Conservation (phyloP, 495 filamentous ascomycete genomes). For the Tuber umbilicatum region DNA sequence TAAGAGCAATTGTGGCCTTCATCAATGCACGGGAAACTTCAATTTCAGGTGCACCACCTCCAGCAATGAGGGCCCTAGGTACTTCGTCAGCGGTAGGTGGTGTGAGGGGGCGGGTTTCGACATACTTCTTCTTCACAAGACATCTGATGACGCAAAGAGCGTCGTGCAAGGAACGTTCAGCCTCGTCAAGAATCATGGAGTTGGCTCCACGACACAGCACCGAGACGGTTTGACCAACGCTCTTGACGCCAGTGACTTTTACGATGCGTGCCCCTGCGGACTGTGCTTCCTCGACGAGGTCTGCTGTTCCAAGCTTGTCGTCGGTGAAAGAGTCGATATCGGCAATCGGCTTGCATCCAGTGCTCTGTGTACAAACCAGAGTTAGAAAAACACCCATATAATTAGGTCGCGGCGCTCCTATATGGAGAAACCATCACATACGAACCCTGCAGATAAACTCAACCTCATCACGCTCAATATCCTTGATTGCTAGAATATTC, state of each 20-base stretch:
- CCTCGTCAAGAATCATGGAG: slow-evolving; percentile 88
- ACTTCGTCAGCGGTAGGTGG: background rate
- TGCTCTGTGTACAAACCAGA: slow-evolving; percentile 48
- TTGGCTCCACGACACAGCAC: slow-evolving; percentile 94
- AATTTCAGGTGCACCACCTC: slow-evolving; percentile 92
- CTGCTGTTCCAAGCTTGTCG: slow-evolving; percentile 95
- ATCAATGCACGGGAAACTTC: slow-evolving; percentile 79
- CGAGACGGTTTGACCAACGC: slow-evolving; percentile 77
- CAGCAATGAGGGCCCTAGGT: slow-evolving; percentile 71
- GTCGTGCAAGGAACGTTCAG: slow-evolving; percentile 91
- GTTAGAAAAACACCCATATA: slow-evolving; percentile 13
- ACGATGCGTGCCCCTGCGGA: slow-evolving; percentile 80
- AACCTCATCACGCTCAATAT: slow-evolving; percentile 96
- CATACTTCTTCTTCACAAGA: slow-evolving; percentile 86
- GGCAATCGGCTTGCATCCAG: slow-evolving; percentile 96
- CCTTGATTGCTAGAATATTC: slow-evolving; percentile 90
- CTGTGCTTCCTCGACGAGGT: slow-evolving; percentile 88
- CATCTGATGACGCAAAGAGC: slow-evolving; percentile 96
- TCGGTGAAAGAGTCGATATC: slow-evolving; percentile 98
- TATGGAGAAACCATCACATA: background rate
- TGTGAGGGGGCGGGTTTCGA: background rate
- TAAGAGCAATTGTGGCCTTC: slow-evolving; percentile 70
- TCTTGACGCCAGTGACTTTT: slow-evolving; percentile 85
- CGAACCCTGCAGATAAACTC: slow-evolving; percentile 92
- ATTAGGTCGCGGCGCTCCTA: background rate